A percentile compares a stretch with the other conserved stretches of the same genome.
Evolutionary conservation across 148 eudicot species (phyloP).

Genomic region (Simmondsia chinensis): DNA sequence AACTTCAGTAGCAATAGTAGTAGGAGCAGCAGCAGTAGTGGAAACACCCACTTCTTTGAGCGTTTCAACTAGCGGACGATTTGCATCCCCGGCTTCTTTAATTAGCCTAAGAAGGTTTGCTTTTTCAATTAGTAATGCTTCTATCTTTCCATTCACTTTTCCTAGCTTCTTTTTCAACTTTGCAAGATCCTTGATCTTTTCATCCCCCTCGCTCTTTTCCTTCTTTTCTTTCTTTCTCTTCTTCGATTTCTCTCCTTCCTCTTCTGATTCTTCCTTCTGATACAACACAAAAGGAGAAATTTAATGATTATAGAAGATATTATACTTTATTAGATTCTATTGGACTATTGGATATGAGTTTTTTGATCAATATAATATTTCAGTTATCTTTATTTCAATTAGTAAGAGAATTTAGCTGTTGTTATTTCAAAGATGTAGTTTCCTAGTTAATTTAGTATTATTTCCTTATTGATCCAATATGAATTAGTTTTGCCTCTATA

Average conservation of each 20-base stretch:
- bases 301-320: no score
- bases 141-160: slow-evolving; percentile 58
- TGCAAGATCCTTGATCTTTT: slow-evolving; percentile 39
- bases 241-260: slow-evolving; percentile 14
- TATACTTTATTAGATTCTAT: no score
- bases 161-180: slow-evolving; percentile 57
- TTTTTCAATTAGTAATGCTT: slow-evolving; percentile 52
- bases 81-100: slow-evolving; percentile 43
- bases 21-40: slow-evolving; percentile 1
- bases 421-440: no score
- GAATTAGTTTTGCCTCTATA: no score
- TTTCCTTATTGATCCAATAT: no score
- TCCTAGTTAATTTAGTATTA: no score
- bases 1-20: not conserved
- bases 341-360: no score
- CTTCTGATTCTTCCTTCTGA: slow-evolving; percentile 14
- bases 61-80: slow-evolving; percentile 17
- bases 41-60: slow-evolving; percentile 20
- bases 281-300: no score
- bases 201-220: slow-evolving; percentile 28
- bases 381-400: no score
- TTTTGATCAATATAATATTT: no score
- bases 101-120: slow-evolving; percentile 38
- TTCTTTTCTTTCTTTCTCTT: slow-evolving; percentile 26
- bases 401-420: no score